Evolutionary conservation across 2,329 filamentous ascomycete genomes (phyloP), one percentile per base, ranked within the genome.

Genomic region (Graphilbum fragrans): DNA sequence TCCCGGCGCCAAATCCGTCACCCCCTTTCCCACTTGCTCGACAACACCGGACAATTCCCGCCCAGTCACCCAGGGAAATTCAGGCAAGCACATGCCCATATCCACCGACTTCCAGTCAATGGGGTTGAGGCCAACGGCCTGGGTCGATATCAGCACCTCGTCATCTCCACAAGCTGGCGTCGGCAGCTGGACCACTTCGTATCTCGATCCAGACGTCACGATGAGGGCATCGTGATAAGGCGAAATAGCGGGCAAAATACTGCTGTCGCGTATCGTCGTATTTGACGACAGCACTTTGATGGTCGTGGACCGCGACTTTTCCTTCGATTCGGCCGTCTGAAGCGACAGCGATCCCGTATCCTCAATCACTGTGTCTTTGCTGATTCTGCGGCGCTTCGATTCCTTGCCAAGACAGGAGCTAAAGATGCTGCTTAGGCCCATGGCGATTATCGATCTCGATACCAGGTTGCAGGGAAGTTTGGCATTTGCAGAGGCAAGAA

Each of bases 21-120:
- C 48, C 2, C 25, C 41, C 19, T 34, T 17, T 16, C 48, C 48
- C 3, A 49, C 41, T 1, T 37, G 29, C 34, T 46, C 49, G 12
- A 51, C 39, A 12, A 40, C 40, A 5, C 49, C 49, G 16, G 46
- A 45, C 25, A 47, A 42, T 43, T 51, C 49, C 23, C 46, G 35
- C 7, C 49, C 49, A 3, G 45, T 41, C 11, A 48, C 31, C 38
- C 39, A 42, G 2, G 49, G 49, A 35, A 45, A 38, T 14, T 52
- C 49, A 1, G 62, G 62, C 29, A 66, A 49, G 43, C 62, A 64
- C 47, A 63, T 65, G 37, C 61, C 59, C 45, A 59, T 64, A 40
- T 63, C 61, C 32, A 64, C 62, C 4, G 52, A 57, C 43, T 62
- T 61, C 57, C 54, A 66, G 43, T 60, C 57, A 18, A 64, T 64